These are phyloP conservation scores for Prunus mume DNA, from an alignment of 306 rosid genomes.

Conservation along the genomic window DNA sequence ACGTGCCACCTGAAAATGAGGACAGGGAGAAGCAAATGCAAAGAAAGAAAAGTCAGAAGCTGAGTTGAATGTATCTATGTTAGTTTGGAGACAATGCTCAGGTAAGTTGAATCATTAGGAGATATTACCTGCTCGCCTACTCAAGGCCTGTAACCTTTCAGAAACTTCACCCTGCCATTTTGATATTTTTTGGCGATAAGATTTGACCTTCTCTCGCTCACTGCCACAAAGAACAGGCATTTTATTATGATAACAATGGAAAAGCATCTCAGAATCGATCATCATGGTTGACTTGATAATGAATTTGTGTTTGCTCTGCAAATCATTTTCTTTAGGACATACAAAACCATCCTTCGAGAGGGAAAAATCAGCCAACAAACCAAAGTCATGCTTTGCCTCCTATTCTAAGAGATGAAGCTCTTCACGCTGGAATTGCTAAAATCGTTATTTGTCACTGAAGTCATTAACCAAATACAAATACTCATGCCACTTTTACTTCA, in stretches of 20 bases:
- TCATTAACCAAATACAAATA: not conserved
- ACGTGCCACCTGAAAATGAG: constrained; percentile 60
- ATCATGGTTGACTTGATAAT: not conserved
- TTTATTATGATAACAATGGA: constrained; percentile 10
- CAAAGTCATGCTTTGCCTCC: not conserved
- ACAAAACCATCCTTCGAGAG: not conserved
- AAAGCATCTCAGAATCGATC: not conserved
- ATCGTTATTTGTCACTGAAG: not conserved
- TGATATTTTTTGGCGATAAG: constrained; percentile 76
- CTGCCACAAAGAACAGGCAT: constrained; percentile 43
- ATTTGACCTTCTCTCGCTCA: constrained; percentile 81
- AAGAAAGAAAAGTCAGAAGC: constrained; percentile 26
- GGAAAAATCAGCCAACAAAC: not conserved
- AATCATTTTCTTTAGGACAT: not conserved
- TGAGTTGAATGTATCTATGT: not conserved
- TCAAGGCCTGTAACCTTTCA: constrained; percentile 74
- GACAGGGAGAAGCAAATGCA: constrained; percentile 12
- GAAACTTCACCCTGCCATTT: constrained; percentile 92
- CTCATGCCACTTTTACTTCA: not conserved
- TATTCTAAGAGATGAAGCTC: not conserved
- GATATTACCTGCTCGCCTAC: constrained; percentile 66
- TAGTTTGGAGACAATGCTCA: constrained; percentile 3
- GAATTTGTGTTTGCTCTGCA: not conserved
- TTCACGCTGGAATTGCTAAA: too few relatives aligned
- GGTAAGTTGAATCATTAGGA: constrained; percentile 10